Base-by-base conservation (phyloP, 768 basidiomycete genomes). In the Xerocomellus dryophilus region DNA sequence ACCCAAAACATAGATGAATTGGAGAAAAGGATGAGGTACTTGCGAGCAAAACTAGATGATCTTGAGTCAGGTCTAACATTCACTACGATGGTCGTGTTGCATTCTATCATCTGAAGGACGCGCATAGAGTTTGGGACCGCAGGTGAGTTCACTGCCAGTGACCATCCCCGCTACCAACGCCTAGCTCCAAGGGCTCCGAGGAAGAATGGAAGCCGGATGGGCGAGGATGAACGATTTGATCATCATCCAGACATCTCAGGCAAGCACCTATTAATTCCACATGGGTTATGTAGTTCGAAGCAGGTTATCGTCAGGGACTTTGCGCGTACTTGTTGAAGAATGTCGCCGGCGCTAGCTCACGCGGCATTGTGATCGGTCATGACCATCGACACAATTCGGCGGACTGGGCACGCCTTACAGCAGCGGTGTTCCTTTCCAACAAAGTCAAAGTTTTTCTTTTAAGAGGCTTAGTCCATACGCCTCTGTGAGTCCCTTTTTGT, bases 191-290 rank as follows among this genome's bases (percentile, higher is more conserved):
- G 91, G 91, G 48, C 74, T 93, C 20, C 75, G 90, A 61, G 90
- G 85, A 2, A 78, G 73, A 58, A 94, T 95, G 93, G 86, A 89
- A 60, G 91, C 91, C 8, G 93, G 93, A 2, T 93, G 87, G 81
- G 79, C 88, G n/a, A 80, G 88, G 51, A 93, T 95, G 90, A 95
- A 95, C 65, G 90, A 93, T 68, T 71, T 95, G 52, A 88, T 83
- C 44, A 74, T 93, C 48, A 84, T 90, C 40, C 90, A 93, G 65
- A 80, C 90, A 10, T 90, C 89, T 14, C 90, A 93, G 77, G 90
- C 82, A 40, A 43, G 71, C 41, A 42, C 31, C 11, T 45, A 17
- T 38, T 17, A 35, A 31, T 27, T 4, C 15, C 7, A 31, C 21
- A 31, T 35, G 20, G 23, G 18, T 23, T 27, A 32, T 34, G 43